Percentiles rank a stretch among this genome's conserved stretches.
These are phyloP conservation scores for Cytospora leucostoma DNA, from an alignment of 2,329 filamentous ascomycete genomes.

Conservation along the genomic window DNA sequence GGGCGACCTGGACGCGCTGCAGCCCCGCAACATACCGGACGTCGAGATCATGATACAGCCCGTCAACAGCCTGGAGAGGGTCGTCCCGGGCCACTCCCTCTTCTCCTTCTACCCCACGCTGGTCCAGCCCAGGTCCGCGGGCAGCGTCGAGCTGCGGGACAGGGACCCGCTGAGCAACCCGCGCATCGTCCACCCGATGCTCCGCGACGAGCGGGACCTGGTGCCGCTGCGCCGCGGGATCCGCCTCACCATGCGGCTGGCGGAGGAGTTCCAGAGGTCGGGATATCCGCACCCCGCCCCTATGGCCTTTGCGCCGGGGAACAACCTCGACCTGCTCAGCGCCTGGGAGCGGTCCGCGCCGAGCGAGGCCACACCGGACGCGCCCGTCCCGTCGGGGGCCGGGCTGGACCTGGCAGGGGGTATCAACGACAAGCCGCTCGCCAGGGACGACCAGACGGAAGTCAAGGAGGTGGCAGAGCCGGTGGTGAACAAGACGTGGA, in stretches of 20 bases:
- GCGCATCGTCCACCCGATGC: conserved; percentile 36
- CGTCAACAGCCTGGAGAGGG: conserved; percentile 34
- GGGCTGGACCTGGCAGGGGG: too few species aligned
- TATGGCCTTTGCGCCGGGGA: conserved; percentile 33
- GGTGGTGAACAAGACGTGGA: conserved; percentile 28
- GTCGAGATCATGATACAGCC: conserved; percentile 42
- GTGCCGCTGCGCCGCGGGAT: conserved; percentile 31
- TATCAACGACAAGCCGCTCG: too few species aligned
- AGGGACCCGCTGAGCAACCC: conserved; percentile 39
- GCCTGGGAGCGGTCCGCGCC: not conserved
- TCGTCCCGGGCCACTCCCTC: conserved; percentile 32
- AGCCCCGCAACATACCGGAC: conserved; percentile 35
- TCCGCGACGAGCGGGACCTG: conserved; percentile 36
- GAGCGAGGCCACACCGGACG: not conserved
- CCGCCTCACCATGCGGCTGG: conserved; percentile 36
- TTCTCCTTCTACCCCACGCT: conserved; percentile 34
- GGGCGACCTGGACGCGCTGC: conserved; percentile 30
- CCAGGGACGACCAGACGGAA: too few species aligned
- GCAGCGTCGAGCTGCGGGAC: conserved; percentile 38
- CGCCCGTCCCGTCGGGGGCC: too few species aligned
- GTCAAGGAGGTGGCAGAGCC: not conserved
- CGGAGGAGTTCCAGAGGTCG: conserved; percentile 33
- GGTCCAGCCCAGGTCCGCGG: conserved; percentile 36
- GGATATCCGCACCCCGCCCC: conserved; percentile 33
- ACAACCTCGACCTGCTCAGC: conserved; percentile 16